These are phyloP conservation scores for Cyberlindnera nakhonratchasimensis DNA, from an alignment of 805 yeast genomes.

Conservation along the genomic window DNA sequence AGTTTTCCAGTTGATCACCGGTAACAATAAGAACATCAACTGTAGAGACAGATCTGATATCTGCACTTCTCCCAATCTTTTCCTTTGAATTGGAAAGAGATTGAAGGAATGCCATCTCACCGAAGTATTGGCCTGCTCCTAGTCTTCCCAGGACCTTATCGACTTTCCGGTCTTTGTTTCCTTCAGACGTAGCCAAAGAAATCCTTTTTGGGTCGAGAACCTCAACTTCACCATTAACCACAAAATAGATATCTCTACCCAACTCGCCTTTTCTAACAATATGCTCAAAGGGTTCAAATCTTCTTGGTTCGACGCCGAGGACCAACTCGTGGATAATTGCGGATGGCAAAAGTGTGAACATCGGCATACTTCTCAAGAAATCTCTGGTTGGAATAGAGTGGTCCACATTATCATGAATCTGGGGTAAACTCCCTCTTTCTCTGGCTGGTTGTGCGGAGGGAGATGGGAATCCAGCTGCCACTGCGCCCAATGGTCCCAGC, in stretches of 20 bases:
- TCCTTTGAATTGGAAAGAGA: slow-evolving; percentile 34
- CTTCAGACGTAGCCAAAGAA: slow-evolving; percentile 22
- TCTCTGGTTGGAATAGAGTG: slow-evolving; percentile 54
- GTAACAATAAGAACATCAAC: slow-evolving; percentile 60
- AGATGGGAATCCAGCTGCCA: too few relatives aligned
- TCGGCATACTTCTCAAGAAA: slow-evolving; percentile 53
- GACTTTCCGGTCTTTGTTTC: slow-evolving; percentile 23
- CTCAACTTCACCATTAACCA: slow-evolving; percentile 68
- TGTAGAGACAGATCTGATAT: slow-evolving; percentile 56
- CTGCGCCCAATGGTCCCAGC: not conserved
- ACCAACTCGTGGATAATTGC: slow-evolving; percentile 63
- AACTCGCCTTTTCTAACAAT: slow-evolving; percentile 56
- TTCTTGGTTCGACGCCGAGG: slow-evolving; percentile 54
- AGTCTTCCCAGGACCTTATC: slow-evolving; percentile 54
- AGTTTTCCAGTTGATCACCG: slow-evolving; percentile 48
- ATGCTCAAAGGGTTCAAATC: slow-evolving; percentile 53
- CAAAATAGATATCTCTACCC: slow-evolving; percentile 64
- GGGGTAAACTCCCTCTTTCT: slow-evolving; percentile 15
- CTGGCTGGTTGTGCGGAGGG: not conserved
- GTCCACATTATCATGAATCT: slow-evolving; percentile 42
- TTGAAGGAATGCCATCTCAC: slow-evolving; percentile 69
- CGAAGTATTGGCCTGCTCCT: slow-evolving; percentile 64
- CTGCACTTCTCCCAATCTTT: slow-evolving; percentile 48
- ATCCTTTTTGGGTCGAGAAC: slow-evolving; percentile 43
- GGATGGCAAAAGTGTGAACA: slow-evolving; percentile 55